A percentile compares a stretch with the other conserved stretches of the same genome.
These are phyloP conservation scores for Bipolaris zeicola DNA, from an alignment of 2,329 filamentous ascomycete genomes.

Conservation along the genomic window DNA sequence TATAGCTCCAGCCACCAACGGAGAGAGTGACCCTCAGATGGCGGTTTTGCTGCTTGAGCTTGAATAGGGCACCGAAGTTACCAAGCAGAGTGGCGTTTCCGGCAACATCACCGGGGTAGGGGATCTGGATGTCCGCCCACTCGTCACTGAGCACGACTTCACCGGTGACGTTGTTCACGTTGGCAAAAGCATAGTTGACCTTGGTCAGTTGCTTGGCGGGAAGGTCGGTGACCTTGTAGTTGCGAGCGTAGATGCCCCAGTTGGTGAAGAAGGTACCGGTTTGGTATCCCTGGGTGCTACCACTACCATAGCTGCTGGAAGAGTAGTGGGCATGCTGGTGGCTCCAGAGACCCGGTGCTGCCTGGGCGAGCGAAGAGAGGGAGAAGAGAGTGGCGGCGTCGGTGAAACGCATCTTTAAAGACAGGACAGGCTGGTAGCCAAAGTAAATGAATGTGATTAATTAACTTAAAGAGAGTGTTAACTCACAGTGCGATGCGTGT, in stretches of 20 bases:
- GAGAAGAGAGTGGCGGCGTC: conserved; percentile 27
- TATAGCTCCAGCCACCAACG: conserved; percentile 81
- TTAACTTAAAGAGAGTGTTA: conserved; percentile 4
- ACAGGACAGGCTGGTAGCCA: conserved; percentile 28
- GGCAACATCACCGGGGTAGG: conserved; percentile 69
- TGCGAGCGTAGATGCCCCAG: conserved; percentile 81
- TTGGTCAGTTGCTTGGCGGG: conserved; percentile 83
- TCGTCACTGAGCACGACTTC: conserved; percentile 58
- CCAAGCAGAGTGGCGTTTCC: conserved; percentile 72
- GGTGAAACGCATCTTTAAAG: conserved; percentile 31
- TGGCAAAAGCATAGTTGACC: conserved; percentile 88
- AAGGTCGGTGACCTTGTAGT: conserved; percentile 81
- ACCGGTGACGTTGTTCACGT: conserved; percentile 76
- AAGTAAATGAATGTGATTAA: conserved; percentile 7
- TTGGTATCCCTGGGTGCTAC: conserved; percentile 54
- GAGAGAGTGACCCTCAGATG: conserved; percentile 79
- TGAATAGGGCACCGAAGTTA: conserved; percentile 75
- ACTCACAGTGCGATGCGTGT: background rate
- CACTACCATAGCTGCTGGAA: conserved; percentile 35
- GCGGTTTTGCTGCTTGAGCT: conserved; percentile 76
- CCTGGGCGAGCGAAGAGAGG: conserved; percentile 23
- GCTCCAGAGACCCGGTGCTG: conserved; percentile 14
- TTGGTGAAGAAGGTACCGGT: conserved; percentile 75
- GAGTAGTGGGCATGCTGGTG: conserved; percentile 9
- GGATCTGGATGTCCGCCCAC: conserved; percentile 59